phyloP scores from a whole-genome alignment of 2,329 filamentous ascomycete genomes.

The Beauveria australis region DNA sequence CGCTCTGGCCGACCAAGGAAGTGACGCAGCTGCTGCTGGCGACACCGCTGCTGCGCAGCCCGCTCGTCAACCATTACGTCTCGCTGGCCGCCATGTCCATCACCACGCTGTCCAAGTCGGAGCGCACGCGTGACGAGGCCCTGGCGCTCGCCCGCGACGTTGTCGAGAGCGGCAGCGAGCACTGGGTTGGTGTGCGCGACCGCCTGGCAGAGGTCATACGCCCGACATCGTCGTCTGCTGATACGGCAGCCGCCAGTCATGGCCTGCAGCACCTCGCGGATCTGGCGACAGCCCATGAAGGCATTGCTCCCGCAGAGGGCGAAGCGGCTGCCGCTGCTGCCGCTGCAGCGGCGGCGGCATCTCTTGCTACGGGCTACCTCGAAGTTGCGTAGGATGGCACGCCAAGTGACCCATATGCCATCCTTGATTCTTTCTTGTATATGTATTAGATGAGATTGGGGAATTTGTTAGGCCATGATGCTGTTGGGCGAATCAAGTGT shows the following conservation, averaged over 20 bases:
- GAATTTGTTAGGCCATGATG: background rate
- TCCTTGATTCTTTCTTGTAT: background rate
- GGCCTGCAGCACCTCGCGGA: slow-evolving; percentile 56
- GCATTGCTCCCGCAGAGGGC: slow-evolving; percentile 20
- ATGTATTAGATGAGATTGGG: background rate
- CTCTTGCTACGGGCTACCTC: slow-evolving; percentile 28
- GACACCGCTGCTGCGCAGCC: slow-evolving; percentile 47
- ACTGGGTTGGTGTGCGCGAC: slow-evolving; percentile 51
- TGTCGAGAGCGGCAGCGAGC: slow-evolving; percentile 38
- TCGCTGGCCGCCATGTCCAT: slow-evolving; percentile 53
- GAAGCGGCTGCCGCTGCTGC: slow-evolving; percentile 14
- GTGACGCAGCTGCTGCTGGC: slow-evolving; percentile 49
- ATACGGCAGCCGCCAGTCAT: slow-evolving; percentile 36
- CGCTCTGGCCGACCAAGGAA: slow-evolving; percentile 52
- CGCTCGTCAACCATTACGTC: slow-evolving; percentile 60
- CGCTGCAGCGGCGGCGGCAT: slow-evolving; percentile 24
- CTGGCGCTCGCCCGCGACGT: slow-evolving; percentile 47
- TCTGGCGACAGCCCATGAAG: slow-evolving; percentile 38
- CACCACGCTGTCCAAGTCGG: slow-evolving; percentile 47
- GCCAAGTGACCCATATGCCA: background rate
- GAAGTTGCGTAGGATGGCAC: slow-evolving; percentile 19
- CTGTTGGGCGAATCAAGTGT: background rate
- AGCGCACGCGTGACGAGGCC: slow-evolving; percentile 50
- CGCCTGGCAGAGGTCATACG: slow-evolving; percentile 27
- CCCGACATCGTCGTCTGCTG: slow-evolving; percentile 25